A percentile compares a stretch with the other conserved stretches of the same genome.
Evolutionary conservation across 2,329 filamentous ascomycete species (phyloP).

Genomic region (Exophiala lecanii-corni): DNA sequence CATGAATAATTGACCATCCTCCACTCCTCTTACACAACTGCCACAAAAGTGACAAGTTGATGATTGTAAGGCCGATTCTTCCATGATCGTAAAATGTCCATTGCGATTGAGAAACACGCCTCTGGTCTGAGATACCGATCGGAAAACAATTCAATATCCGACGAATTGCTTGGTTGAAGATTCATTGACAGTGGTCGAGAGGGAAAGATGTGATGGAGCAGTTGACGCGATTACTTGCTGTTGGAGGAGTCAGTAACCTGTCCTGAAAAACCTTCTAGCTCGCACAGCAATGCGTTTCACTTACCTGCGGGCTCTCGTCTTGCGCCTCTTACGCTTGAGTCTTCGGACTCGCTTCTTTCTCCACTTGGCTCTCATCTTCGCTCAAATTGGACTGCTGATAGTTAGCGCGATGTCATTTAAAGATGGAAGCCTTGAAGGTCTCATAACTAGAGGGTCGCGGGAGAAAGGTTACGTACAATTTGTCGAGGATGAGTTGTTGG

Average conservation of each 20-base stretch:
- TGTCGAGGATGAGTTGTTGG: slow-evolving; percentile 22
- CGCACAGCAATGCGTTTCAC: slow-evolving; percentile 42
- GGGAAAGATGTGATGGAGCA: slow-evolving; percentile 49
- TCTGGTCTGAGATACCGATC: slow-evolving; percentile 2
- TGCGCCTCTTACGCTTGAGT: slow-evolving; percentile 99
- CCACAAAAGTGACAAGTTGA: slow-evolving; percentile 6
- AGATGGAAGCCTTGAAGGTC: neutral
- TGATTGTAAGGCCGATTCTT: slow-evolving; percentile 25
- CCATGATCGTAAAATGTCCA: slow-evolving; percentile 8
- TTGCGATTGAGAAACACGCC: slow-evolving; percentile 16
- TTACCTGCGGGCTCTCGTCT: slow-evolving; percentile 97
- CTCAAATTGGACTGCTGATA: slow-evolving; percentile 14
- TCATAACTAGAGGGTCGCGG: neutral
- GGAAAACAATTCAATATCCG: slow-evolving; percentile 6
- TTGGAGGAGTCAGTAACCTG: slow-evolving; percentile 32
- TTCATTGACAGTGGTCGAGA: slow-evolving; percentile 29
- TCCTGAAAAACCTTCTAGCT: neutral
- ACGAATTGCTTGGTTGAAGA: slow-evolving; percentile 16
- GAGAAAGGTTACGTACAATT: slow-evolving; percentile 3
- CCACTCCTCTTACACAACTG: slow-evolving; percentile 25
- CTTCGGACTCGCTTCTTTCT: slow-evolving; percentile 99
- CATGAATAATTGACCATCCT: slow-evolving; percentile 24
- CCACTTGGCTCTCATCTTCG: slow-evolving; percentile 88
- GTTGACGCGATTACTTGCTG: slow-evolving; percentile 66
- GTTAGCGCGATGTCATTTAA: slow-evolving; percentile 6